Percentiles rank a stretch among this genome's conserved stretches.
These are phyloP conservation scores for Solanum appendiculatum DNA, from an alignment of 257 asterid species.

Conservation along the genomic window DNA sequence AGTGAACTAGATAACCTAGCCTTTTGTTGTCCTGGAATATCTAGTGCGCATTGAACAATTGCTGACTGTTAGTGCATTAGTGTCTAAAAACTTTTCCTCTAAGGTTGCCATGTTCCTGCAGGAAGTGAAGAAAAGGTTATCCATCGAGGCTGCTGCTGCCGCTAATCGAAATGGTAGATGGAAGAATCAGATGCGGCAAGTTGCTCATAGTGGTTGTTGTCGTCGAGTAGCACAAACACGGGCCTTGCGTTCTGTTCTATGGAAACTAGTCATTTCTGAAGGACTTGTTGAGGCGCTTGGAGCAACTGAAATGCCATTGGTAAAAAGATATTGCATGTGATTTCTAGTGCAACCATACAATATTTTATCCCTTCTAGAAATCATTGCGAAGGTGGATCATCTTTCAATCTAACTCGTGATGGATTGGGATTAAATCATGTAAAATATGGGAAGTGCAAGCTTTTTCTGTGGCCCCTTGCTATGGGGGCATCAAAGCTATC, in stretches of 20 bases:
- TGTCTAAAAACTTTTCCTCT: conserved; percentile 4
- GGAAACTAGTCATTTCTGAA: conserved; percentile 82
- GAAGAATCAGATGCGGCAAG: conserved; percentile 91
- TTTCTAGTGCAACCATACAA: background rate
- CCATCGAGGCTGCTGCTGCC: conserved; percentile 76
- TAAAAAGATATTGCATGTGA: conserved; percentile 22
- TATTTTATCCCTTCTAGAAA: background rate
- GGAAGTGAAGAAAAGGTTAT: conserved; percentile 88
- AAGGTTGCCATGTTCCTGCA: conserved; percentile 23
- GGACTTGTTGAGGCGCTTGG: conserved; percentile 61
- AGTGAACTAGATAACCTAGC: background rate
- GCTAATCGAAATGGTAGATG: conserved; percentile 84
- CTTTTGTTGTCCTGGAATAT: background rate
- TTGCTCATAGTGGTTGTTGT: conserved; percentile 96
- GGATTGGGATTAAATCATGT: background rate
- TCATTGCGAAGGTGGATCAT: background rate
- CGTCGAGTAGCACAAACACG: conserved; percentile 86
- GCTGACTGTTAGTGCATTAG: background rate
- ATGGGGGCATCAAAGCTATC: background rate
- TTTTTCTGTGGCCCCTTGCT: background rate
- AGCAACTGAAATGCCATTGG: conserved; percentile 74
- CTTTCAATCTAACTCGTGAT: background rate
- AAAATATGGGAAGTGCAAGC: background rate
- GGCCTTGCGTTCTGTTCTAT: conserved; percentile 63
- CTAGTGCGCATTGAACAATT: background rate